These are phyloP conservation scores for Botryosphaeria dothidea DNA, from an alignment of 2,329 filamentous ascomycete genomes.

Conservation along the genomic window DNA sequence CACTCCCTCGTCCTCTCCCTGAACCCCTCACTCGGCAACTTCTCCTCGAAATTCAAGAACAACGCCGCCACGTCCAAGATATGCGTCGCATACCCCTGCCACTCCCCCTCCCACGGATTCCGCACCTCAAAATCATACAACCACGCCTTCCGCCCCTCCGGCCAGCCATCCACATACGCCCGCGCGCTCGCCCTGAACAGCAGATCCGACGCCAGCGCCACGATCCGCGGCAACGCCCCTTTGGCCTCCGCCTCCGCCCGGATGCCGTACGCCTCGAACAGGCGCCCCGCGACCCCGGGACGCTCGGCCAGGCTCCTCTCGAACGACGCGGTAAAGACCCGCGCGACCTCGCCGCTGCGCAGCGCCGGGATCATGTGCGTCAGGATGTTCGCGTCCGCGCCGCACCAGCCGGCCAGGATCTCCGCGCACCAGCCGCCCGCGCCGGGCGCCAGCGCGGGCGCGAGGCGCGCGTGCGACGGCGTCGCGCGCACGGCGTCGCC, in stretches of 20 bases:
- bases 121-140: conserved; percentile 37
- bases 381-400: conserved; percentile 38
- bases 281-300: conserved; percentile 24
- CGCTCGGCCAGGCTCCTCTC: conserved; percentile 28
- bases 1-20: conserved; percentile 27
- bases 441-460: conserved; percentile 19
- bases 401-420: conserved; percentile 51
- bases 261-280: conserved; percentile 45
- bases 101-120: conserved; percentile 37
- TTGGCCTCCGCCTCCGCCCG: conserved; percentile 38
- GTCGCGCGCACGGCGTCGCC: background rate
- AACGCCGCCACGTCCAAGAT: conserved; percentile 36
- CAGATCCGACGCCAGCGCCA: conserved; percentile 49
- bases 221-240: conserved; percentile 43
- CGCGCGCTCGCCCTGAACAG: conserved; percentile 47
- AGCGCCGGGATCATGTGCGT: background rate
- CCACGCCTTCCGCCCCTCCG: background rate
- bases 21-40: conserved; percentile 27
- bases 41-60: conserved; percentile 37
- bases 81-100: conserved; percentile 35
- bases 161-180: conserved; percentile 42
- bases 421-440: conserved; percentile 46
- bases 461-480: conserved; percentile 19
- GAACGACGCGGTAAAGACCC: conserved; percentile 37
- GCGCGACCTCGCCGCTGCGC: conserved; percentile 25